Evolutionary conservation across 1,139 yeast species (phyloP).

Genomic region (Protomyces macrosporus): DNA sequence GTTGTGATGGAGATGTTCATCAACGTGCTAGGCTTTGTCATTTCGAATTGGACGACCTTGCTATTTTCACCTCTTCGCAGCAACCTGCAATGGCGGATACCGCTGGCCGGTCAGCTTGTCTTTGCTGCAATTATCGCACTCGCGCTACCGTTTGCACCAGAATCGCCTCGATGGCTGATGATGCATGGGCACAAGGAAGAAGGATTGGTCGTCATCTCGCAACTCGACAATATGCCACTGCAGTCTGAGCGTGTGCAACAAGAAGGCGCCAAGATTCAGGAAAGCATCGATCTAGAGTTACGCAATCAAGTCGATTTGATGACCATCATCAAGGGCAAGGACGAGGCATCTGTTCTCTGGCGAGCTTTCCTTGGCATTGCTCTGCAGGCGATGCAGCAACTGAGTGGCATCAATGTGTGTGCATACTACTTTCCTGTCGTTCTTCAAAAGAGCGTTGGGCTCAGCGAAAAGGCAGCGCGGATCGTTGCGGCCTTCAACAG

Average conservation of each 20-base stretch:
- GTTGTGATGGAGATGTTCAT: slow-evolving; percentile 68
- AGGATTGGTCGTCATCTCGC: slow-evolving; percentile 49
- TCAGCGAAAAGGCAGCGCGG: slow-evolving; percentile 3
- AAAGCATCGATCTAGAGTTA: slow-evolving; percentile 4
- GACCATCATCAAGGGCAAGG: slow-evolving; percentile 14
- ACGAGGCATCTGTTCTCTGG: slow-evolving; percentile 25
- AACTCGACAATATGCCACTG: slow-evolving; percentile 30
- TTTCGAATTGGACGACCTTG: slow-evolving; percentile 63
- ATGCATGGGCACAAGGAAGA: slow-evolving; percentile 51
- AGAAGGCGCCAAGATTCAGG: slow-evolving; percentile 20
- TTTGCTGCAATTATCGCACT: slow-evolving; percentile 30
- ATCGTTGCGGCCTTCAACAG: slow-evolving; percentile 19
- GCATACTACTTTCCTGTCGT: slow-evolving; percentile 32
- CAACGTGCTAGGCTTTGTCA: slow-evolving; percentile 63
- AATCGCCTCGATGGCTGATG: slow-evolving; percentile 68
- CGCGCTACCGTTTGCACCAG: slow-evolving; percentile 50
- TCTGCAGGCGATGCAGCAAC: slow-evolving; percentile 33
- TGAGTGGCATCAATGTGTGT: slow-evolving; percentile 32
- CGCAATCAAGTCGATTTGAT: neutral
- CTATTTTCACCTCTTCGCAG: slow-evolving; percentile 44
- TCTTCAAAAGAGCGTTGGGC: slow-evolving; percentile 24
- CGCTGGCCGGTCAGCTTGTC: slow-evolving; percentile 36
- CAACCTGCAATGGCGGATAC: slow-evolving; percentile 48
- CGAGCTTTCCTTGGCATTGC: slow-evolving; percentile 31
- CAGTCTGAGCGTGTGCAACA: slow-evolving; percentile 28